Conservation (phyloP, 2,329 filamentous ascomycete genomes). For the Sclerotinia sclerotiorum region DNA sequence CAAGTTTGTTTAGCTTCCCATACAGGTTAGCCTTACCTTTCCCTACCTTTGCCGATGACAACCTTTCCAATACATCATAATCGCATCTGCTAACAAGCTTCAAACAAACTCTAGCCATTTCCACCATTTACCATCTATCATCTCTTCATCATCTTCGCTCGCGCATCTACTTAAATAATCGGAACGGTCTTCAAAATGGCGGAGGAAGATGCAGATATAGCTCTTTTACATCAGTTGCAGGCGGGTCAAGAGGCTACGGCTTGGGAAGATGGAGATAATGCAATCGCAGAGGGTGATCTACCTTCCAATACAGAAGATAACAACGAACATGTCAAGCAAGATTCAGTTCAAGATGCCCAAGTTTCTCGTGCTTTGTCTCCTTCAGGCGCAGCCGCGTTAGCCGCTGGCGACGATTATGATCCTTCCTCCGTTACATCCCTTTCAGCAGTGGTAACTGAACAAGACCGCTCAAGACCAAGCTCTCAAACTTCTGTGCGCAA, state of each 20-base stretch:
- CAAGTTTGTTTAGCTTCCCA: conserved; percentile 1
- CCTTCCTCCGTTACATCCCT: conserved; percentile 39
- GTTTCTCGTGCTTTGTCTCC: conserved; percentile 42
- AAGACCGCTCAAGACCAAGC: conserved; percentile 39
- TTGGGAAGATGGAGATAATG: conserved; percentile 38
- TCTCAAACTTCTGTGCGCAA: conserved; percentile 39
- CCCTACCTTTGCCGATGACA: neutral
- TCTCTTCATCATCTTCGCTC: neutral
- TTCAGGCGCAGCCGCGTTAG: conserved; percentile 37
- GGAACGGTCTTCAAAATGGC: conserved; percentile 34
- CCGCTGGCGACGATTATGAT: conserved; percentile 40
- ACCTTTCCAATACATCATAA: neutral
- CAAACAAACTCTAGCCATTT: neutral
- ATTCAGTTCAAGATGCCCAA: conserved; percentile 43
- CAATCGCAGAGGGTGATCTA: conserved; percentile 36
- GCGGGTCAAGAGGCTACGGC: conserved; percentile 39
- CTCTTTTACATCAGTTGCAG: conserved; percentile 42
- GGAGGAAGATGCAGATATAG: conserved; percentile 43
- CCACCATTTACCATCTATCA: neutral
- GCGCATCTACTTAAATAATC: conserved; percentile 14
- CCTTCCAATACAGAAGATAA: conserved; percentile 42
- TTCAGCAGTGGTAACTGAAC: conserved; percentile 36
- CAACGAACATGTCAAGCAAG: conserved; percentile 41
- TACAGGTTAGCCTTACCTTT: neutral
- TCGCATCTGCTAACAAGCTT: neutral